Conservation (phyloP, 768 basidiomycete genomes). For the Pholiota microspora region DNA sequence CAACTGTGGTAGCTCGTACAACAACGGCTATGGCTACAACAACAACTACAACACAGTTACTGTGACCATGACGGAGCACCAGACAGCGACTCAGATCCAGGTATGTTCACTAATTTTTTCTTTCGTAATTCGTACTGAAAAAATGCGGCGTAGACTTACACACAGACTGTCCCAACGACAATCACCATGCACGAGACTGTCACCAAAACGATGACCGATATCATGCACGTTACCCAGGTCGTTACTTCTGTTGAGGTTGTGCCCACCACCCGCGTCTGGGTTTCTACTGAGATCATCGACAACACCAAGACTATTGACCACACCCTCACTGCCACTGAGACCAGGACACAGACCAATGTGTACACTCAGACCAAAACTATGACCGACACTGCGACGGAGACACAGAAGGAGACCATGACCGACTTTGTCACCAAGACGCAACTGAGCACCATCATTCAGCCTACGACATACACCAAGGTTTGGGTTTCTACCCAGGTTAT, state of each 20-base stretch:
- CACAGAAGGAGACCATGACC: conserved; percentile 51
- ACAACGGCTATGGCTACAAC: conserved; percentile 15
- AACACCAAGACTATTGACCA: conserved; percentile 52
- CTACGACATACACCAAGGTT: conserved; percentile 54
- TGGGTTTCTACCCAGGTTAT: conserved; percentile 56
- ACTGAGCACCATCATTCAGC: conserved; percentile 48
- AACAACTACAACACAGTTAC: conserved; percentile 19
- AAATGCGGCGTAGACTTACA: conserved; percentile 19
- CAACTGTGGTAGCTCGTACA: conserved; percentile 14
- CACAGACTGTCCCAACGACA: conserved; percentile 41
- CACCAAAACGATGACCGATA: conserved; percentile 37
- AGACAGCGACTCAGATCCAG: conserved; percentile 13
- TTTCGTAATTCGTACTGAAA: background rate
- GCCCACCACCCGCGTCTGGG: conserved; percentile 65
- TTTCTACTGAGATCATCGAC: conserved; percentile 65
- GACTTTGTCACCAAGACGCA: conserved; percentile 56
- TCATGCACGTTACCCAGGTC: conserved; percentile 41
- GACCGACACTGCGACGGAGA: conserved; percentile 48
- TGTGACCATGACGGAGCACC: conserved; percentile 8
- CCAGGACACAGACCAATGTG: conserved; percentile 51
- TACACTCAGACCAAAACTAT: conserved; percentile 49
- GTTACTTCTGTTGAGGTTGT: conserved; percentile 52
- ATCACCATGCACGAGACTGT: conserved; percentile 41
- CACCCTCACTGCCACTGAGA: conserved; percentile 64
- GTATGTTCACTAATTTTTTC: background rate